A percentile compares a stretch with the other conserved stretches of the same genome.
Conservation (phyloP, 163 green algal genomes). For the Scenedesmus sp. region DNA sequence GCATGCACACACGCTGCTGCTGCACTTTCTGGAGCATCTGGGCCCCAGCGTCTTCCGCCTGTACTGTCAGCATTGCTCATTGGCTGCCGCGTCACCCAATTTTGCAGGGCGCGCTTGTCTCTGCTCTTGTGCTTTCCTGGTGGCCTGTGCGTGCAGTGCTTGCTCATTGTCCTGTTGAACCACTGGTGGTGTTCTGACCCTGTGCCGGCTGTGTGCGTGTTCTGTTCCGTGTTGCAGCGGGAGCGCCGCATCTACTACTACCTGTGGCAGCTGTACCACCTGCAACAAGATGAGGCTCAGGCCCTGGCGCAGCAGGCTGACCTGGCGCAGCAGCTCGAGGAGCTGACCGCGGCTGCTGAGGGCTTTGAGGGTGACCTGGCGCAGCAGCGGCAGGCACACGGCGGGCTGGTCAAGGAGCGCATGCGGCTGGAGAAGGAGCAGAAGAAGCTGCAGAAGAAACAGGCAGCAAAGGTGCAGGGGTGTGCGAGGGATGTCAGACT, state of each 20-base stretch:
- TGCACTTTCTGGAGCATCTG: no score
- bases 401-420: slow-evolving; percentile 74
- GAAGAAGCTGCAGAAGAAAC: slow-evolving; percentile 80
- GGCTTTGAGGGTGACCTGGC: slow-evolving; percentile 19
- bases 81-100: no score
- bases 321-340: slow-evolving; percentile 47
- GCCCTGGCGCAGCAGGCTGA: slow-evolving; percentile 65
- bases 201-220: no score
- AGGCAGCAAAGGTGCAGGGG: not conserved
- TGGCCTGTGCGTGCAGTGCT: no score
- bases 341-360: slow-evolving; percentile 15
- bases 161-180: no score
- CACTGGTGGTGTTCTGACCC: not conserved
- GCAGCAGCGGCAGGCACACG: slow-evolving; percentile 52
- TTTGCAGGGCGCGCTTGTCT: no score
- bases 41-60: no score
- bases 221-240: slow-evolving; percentile 43
- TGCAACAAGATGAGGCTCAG: slow-evolving; percentile 65
- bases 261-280: slow-evolving; percentile 88
- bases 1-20: no score
- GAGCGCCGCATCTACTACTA: slow-evolving; percentile 70
- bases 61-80: no score
- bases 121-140: no score
- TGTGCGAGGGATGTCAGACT: no score
- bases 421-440: slow-evolving; percentile 84